These are phyloP conservation scores for Naegleria gruberi DNA, from an alignment of 208 protist species.

Conservation along the genomic window DNA sequence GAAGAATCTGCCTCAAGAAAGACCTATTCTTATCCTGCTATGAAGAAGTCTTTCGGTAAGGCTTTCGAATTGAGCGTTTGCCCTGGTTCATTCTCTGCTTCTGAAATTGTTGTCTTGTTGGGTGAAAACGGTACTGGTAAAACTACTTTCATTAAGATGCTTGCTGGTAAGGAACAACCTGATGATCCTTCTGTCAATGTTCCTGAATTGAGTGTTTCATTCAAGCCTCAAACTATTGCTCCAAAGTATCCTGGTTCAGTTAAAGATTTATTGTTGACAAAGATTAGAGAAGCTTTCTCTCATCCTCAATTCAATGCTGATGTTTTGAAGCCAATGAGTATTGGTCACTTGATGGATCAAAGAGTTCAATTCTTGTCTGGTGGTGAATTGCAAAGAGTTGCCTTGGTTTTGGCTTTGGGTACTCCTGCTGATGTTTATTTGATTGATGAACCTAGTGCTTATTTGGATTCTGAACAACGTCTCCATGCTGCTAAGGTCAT, in stretches of 20 bases:
- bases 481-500: conserved; percentile 96
- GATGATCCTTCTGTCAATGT: conserved; percentile 67
- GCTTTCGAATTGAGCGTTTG: conserved; percentile 86
- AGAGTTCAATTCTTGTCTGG: conserved; percentile 96
- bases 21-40: conserved; percentile 85
- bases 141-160: conserved; percentile 34
- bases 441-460: conserved; percentile 99
- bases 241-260: conserved; percentile 96
- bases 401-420: conserved; percentile 93
- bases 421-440: conserved; percentile 99
- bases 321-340: conserved; percentile 95
- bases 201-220: conserved; percentile 93
- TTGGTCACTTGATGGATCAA: conserved; percentile 96
- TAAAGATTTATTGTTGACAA: conserved; percentile 85
- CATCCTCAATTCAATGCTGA: conserved; percentile 97
- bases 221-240: conserved; percentile 99
- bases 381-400: conserved; percentile 99
- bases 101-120: conserved; percentile 98
- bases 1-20: conserved; percentile 23
- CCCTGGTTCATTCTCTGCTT: conserved; percentile 88
- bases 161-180: conserved; percentile 51
- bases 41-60: conserved; percentile 87
- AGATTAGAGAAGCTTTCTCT: conserved; percentile 86
- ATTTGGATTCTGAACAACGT: conserved; percentile 99
- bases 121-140: conserved; percentile 96